Evolutionary conservation across 495 filamentous ascomycete genomes (phyloP), one percentile per base, ranked within the genome.

Genomic region (Aspergillus campestris): DNA sequence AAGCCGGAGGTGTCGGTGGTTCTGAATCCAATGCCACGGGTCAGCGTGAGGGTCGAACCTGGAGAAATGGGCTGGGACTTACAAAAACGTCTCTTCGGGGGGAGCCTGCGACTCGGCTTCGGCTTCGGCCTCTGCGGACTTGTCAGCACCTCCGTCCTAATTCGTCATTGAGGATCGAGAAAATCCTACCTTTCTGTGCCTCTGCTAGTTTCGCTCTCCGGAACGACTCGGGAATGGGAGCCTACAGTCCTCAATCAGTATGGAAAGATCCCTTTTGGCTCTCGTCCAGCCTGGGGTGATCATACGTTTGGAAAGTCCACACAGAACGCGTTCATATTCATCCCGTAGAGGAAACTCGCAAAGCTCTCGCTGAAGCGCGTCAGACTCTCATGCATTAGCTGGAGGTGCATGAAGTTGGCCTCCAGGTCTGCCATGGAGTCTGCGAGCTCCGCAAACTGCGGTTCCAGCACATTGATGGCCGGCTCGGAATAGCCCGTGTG

Each of bases 271-370:
- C 1, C 8, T 24, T 24, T 24, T 4, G 18, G 18, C 18, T 1
- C 18, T 24, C 4, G 18, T 24, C 18, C 18, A 24, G 18, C 18
- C 1, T 4, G 18, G 34, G 28, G 30, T 35, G 18, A 14, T 24
- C 55, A 44, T 70, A 90, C 89, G 79, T 98, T 94, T 0, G 89
- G 87, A 61, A 97, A 97, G 67, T 97, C 92, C 32, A 97, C 90
- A 62, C 92, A 98, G 59, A 96, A 98, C 5, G 94, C 92, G 65
- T 96, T 97, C 87, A 98, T 94, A 54, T 97, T 96, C 62, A 98
- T 59, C 3, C 92, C 92, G 50, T 97, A 97, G 42, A 98, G 59
- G 53, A 98, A 97, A 58, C 81, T 86, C 0, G 90, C 91, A 60
- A 98, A 98, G 64, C 82, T 92, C 74, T 98, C 92, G 61, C 84